Conservation (phyloP, 805 yeast genomes). For the Saccharomyces mikatae region DNA sequence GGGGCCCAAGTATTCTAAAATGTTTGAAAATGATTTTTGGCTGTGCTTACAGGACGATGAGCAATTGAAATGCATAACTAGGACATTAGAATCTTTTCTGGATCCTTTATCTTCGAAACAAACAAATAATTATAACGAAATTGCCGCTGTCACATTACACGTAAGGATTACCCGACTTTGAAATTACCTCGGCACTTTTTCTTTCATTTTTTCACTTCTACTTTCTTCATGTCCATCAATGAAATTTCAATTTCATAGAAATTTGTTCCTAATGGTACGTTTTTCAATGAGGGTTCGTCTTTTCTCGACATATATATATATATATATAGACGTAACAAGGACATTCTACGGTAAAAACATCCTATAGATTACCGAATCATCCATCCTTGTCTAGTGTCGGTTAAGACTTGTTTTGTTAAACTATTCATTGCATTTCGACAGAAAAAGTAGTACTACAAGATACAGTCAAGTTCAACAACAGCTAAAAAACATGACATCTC, state of each 20-base stretch:
- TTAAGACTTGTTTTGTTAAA: neutral
- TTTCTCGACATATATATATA: neutral
- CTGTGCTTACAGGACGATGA: neutral
- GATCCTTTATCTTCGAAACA: neutral
- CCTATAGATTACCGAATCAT: neutral
- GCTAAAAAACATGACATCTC: slow-evolving; percentile 33
- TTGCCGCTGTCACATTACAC: neutral
- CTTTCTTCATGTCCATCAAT: neutral
- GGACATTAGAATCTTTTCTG: neutral
- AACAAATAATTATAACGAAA: neutral
- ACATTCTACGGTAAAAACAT: neutral
- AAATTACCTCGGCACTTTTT: neutral
- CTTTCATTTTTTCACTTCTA: neutral
- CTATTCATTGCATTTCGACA: neutral
- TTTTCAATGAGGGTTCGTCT: neutral
- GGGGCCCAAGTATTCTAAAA: neutral
- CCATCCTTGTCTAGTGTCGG: neutral
- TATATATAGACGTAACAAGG: neutral
- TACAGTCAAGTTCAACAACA: neutral
- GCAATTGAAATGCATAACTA: too few relatives aligned
- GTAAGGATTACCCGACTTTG: neutral
- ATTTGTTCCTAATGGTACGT: neutral
- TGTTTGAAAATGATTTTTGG: too few relatives aligned
- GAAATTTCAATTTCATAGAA: neutral
- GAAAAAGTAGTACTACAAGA: neutral